phyloP scores from a whole-genome alignment of 2,329 filamentous ascomycete genomes.

The Aspergillus awamori region DNA sequence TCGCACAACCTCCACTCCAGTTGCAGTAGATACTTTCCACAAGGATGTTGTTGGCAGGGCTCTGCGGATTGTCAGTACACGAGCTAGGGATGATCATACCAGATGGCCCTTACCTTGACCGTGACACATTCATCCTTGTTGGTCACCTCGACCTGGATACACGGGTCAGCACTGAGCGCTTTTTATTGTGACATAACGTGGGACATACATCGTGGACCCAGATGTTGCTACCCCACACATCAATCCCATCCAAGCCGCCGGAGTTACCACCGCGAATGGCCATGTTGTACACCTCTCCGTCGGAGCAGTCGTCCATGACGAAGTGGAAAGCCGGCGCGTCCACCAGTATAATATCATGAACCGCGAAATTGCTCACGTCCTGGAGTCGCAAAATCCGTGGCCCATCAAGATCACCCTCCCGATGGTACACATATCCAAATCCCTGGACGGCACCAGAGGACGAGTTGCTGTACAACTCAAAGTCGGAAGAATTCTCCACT shows the following conservation, averaged over 20 bases:
- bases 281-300: conserved; percentile 60
- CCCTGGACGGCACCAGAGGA: conserved; percentile 58
- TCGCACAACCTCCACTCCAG: conserved; percentile 61
- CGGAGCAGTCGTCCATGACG: conserved; percentile 53
- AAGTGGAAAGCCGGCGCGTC: conserved; percentile 57
- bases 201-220: conserved; percentile 57
- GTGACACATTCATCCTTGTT: conserved; percentile 66
- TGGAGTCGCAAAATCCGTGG: conserved; percentile 52
- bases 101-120: conserved; percentile 46
- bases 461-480: conserved; percentile 58
- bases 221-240: conserved; percentile 58
- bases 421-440: conserved; percentile 54
- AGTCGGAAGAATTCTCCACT: conserved; percentile 54
- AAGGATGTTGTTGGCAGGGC: conserved; percentile 57
- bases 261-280: conserved; percentile 56
- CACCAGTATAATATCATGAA: conserved; percentile 54
- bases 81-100: background rate
- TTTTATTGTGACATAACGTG: background rate
- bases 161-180: background rate
- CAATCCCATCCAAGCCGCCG: conserved; percentile 60
- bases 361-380: conserved; percentile 51
- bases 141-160: conserved; percentile 55
- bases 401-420: conserved; percentile 42
- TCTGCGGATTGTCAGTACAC: conserved; percentile 30
- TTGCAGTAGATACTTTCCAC: conserved; percentile 65